Conservation (phyloP, 371 early-diverging fungal species). For the Mortierella sp. region DNA sequence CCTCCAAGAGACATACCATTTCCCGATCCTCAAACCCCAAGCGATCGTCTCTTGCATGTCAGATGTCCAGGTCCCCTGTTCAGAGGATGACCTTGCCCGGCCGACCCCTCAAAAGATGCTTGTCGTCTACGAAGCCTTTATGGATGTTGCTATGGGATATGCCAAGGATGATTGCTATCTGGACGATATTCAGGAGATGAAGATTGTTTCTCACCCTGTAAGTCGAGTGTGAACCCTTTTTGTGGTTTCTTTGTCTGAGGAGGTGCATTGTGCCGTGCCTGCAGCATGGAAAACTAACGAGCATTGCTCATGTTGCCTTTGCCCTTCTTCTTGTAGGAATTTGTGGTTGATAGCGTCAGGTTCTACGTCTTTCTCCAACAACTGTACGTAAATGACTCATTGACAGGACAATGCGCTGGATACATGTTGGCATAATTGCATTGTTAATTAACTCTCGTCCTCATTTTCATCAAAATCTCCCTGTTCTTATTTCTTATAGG, state of each 20-base stretch:
- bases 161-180: conserved; percentile 27
- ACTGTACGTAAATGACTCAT: conserved; percentile 24
- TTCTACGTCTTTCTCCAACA: conserved; percentile 44
- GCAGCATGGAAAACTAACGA: not conserved
- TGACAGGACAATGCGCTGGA: not conserved
- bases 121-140: conserved; percentile 42
- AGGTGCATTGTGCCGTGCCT: not conserved
- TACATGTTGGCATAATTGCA: not conserved
- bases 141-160: conserved; percentile 42
- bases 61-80: conserved; percentile 39
- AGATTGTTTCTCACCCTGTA: conserved; percentile 24
- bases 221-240: not conserved
- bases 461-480: not conserved
- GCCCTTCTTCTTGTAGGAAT: conserved; percentile 25
- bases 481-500: conserved; percentile 41
- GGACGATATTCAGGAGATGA: conserved; percentile 44
- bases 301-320: not conserved
- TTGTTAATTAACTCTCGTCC: not conserved
- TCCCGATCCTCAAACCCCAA: conserved; percentile 44
- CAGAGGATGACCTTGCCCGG: conserved; percentile 42
- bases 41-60: conserved; percentile 43
- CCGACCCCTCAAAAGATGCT: conserved; percentile 48
- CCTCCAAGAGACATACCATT: conserved; percentile 23
- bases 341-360: conserved; percentile 32
- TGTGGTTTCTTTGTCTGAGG: not conserved